Conservation (phyloP, 805 yeast genomes). For the Naumovozyma baii region DNA sequence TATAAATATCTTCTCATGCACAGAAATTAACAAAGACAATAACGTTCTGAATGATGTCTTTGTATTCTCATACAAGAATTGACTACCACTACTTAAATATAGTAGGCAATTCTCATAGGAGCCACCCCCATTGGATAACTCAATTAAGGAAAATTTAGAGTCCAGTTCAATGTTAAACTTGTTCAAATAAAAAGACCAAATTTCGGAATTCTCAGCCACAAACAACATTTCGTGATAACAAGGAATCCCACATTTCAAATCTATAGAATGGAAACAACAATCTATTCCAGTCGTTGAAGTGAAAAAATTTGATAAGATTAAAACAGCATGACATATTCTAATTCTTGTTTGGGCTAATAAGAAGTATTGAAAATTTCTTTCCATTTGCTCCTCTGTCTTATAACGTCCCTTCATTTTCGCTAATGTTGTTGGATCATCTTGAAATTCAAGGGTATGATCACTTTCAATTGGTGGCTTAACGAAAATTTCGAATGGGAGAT, state of each 20-base stretch:
- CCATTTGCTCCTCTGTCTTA: slow-evolving; percentile 23
- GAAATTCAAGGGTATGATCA: slow-evolving; percentile 36
- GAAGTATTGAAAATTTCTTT: slow-evolving; percentile 40
- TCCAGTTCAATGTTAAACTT: slow-evolving; percentile 35
- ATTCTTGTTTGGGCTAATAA: slow-evolving; percentile 65
- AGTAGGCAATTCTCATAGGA: slow-evolving; percentile 36
- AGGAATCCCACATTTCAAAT: slow-evolving; percentile 55
- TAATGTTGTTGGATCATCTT: slow-evolving; percentile 37
- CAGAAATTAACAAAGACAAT: slow-evolving; percentile 49
- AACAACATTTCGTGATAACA: slow-evolving; percentile 54
- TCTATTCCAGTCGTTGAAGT: slow-evolving; percentile 38
- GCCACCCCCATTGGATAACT: slow-evolving; percentile 47
- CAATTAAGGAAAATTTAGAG: slow-evolving; percentile 45
- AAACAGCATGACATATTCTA: slow-evolving; percentile 62
- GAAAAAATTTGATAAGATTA: slow-evolving; percentile 48
- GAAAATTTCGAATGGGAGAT: slow-evolving; percentile 43
- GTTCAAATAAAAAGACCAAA: slow-evolving; percentile 41
- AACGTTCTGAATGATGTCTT: slow-evolving; percentile 34
- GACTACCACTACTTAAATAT: slow-evolving; percentile 35
- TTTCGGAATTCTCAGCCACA: slow-evolving; percentile 39
- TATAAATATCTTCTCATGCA: slow-evolving; percentile 54
- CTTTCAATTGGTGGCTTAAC: slow-evolving; percentile 34
- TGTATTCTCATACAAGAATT: slow-evolving; percentile 26
- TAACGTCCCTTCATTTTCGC: slow-evolving; percentile 27
- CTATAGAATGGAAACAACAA: slow-evolving; percentile 37